These are phyloP conservation scores for Quercus berberidifolia DNA, from an alignment of 306 rosid species.

Conservation along the genomic window DNA sequence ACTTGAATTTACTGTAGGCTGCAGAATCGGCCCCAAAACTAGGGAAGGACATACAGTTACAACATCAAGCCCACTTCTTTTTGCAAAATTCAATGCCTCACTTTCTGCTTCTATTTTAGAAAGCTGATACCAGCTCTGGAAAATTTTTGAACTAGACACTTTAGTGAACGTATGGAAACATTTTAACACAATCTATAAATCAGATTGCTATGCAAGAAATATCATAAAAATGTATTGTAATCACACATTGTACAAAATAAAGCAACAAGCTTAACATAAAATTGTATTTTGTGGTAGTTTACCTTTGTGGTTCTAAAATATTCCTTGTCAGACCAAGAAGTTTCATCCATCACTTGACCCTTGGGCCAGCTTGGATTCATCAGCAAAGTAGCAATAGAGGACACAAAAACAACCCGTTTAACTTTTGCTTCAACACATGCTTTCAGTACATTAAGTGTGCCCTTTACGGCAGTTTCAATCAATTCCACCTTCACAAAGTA, in stretches of 20 bases:
- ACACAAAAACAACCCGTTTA: conserved; percentile 37
- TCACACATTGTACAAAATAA: background rate
- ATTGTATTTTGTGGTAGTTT: background rate
- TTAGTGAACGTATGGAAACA: background rate
- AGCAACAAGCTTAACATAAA: background rate
- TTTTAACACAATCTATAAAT: background rate
- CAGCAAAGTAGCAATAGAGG: conserved; percentile 26
- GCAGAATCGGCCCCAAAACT: conserved; percentile 57
- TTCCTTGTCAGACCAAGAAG: conserved; percentile 45
- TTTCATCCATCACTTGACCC: conserved; percentile 37
- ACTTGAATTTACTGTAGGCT: conserved; percentile 59
- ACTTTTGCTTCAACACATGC: conserved; percentile 36
- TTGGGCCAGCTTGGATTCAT: conserved; percentile 35
- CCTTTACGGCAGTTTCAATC: conserved; percentile 25
- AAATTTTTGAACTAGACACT: background rate
- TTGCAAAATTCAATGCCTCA: conserved; percentile 51
- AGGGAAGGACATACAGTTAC: conserved; percentile 58
- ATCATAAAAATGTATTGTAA: background rate
- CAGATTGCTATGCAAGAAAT: no score
- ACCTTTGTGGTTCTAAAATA: conserved; percentile 39
- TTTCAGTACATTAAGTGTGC: conserved; percentile 34
- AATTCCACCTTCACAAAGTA: conserved; percentile 17
- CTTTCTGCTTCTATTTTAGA: conserved; percentile 79
- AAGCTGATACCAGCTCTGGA: conserved; percentile 73
- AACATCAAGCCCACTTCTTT: conserved; percentile 39